Conservation (phyloP, 306 rosid species). For the Trifolium pratense region DNA sequence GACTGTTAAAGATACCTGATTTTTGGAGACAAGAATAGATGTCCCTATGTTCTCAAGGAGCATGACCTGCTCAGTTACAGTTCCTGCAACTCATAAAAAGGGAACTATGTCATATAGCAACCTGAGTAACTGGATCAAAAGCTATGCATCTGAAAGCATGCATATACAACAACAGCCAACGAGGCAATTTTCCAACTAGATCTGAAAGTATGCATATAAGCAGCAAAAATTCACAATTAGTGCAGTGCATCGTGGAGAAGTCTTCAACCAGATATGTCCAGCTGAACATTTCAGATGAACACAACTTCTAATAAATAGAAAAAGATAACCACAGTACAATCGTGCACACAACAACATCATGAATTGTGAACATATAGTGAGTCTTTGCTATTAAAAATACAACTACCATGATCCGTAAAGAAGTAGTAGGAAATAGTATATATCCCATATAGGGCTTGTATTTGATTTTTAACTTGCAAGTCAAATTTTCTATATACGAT, state of each 20-base stretch:
- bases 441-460: background rate
- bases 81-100: constrained; percentile 59
- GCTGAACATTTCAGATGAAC: constrained; percentile 4
- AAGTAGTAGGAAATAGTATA: background rate
- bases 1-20: constrained; percentile 61
- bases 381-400: constrained; percentile 15
- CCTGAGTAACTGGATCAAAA: constrained; percentile 23
- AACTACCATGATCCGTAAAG: background rate
- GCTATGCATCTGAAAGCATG: constrained; percentile 10
- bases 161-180: background rate
- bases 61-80: constrained; percentile 95
- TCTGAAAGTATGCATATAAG: constrained; percentile 26
- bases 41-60: constrained; percentile 95
- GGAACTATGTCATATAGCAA: constrained; percentile 35
- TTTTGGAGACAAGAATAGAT: constrained; percentile 90
- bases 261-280: constrained; percentile 9
- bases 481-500: background rate
- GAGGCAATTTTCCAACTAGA: background rate
- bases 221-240: constrained; percentile 4
- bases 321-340: constrained; percentile 3
- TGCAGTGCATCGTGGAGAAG: background rate
- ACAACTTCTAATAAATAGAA: constrained; percentile 7
- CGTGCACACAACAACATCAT: constrained; percentile 13
- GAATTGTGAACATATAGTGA: constrained; percentile 27
- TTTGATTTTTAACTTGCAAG: background rate